Base-by-base conservation (phyloP, 768 basidiomycete species). In the Pleurotus tuber-regium region DNA sequence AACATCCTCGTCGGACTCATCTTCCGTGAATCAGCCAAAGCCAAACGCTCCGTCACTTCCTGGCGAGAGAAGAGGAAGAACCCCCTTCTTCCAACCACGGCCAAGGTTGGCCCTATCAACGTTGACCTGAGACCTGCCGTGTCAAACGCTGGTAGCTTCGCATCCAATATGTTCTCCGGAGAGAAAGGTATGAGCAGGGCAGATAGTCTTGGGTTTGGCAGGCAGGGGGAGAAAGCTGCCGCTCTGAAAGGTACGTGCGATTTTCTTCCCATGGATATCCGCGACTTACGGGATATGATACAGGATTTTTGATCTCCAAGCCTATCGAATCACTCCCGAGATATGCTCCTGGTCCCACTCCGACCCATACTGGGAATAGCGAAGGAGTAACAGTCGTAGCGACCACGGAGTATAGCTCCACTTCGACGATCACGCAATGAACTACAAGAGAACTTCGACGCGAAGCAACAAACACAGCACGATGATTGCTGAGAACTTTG, bases 1-100 rank as follows among this genome's bases (percentile, higher is more conserved):
- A 92, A 95, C 74, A 86, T 93, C 56, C 65, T 91, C 41, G 78
- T 87, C 59, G 89, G 89, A 26, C 80, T 92, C 64, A 76, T 90
- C 66, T 92, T 88, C 81, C 83, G 86, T 55, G 79, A 83, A 57
- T 65, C 65, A 1, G 84, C 78, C 55, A 90, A 87, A 66, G 58
- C 69, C 57, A 82, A 79, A 59, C 84, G 89, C 40, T 84, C 82
- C 16, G 72, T 92, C 62, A 78, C 77, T 19, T 71, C 79, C 19
- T 89, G 86, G 88, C 76, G 82, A 55, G 77, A 76, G 42, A 74
- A 81, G 38, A 64, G 73, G 10, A 82, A 77, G 63, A 76, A 78
- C 39, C 67, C 81, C 33, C 74, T 89, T 25, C 85, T 84, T 30
- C 73, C 77, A 4, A 65, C 68, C 52, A 57, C 61, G 6, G 69